Evolutionary conservation across 2,329 filamentous ascomycete species (phyloP), one percentile per base, ranked within the genome.

Genomic region (Endoconidiophora polonica): DNA sequence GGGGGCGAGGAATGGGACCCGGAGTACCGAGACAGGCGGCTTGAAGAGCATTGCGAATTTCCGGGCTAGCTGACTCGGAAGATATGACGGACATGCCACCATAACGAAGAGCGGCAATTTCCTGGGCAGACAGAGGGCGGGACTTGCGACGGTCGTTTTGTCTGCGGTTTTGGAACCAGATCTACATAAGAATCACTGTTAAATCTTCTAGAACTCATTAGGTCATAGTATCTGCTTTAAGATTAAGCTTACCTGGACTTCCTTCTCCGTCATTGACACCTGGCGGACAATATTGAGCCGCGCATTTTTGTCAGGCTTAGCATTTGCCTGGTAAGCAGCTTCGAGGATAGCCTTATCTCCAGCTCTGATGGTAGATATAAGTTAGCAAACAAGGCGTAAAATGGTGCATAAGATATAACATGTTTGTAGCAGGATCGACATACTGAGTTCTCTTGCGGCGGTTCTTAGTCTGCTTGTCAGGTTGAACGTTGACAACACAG

Each of bases 141-240:
- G 86, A 86, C 68, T 90, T 93, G 57, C 90, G 78, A 58, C 90
- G 77, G 63, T 93, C 86, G 65, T 93, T 94, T 64, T 96, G 90
- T 56, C 90, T 77, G 60, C 87, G 79, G 61, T 95, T 95, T 61
- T 95, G 90, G 66, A 95, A 95, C 90, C 90, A 96, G 58, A 95
- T 94, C 90, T 95, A 52, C n/a, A 36, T 40, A 9, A 37, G 22
- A 45, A 43, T 18, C 42, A 9, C 16, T 33, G 42, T 50, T 36
- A 50, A 23, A 23, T 22, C 20, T 23, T 38, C n/a, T 18, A 20
- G 14, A 44, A 29, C 18, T 24, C 26, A n/a, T 40, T n/a, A 4
- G 12, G 16, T 10, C 6, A n/a, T 22, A 39, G 18, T 39, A 47
- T 12, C 22, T 23, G 10, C 24, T 3, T 16, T 3, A 16, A 9